Evolutionary conservation across 129 eudicot genomes (phyloP).

Genomic region (Centrapalus pauciflorus): DNA sequence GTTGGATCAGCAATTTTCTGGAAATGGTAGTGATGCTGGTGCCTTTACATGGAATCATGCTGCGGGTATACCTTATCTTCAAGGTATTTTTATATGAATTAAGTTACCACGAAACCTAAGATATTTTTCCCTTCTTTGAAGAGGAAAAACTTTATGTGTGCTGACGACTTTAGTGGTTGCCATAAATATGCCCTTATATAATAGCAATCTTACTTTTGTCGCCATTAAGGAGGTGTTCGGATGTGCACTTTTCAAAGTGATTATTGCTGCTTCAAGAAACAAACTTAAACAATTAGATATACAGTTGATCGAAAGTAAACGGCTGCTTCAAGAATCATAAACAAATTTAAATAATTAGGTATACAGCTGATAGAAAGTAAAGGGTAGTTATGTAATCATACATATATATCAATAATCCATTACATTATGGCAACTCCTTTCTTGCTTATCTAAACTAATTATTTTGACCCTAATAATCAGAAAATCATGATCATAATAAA

Average conservation of each 20-base stretch:
- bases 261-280: no score
- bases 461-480: no score
- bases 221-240: not conserved
- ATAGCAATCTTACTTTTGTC: not conserved
- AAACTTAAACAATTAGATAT: no score
- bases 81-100: slow-evolving; percentile 40
- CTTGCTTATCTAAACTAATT: no score
- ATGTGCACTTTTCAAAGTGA: not conserved
- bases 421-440: no score
- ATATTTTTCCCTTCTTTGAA: not conserved
- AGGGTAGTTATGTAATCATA: no score
- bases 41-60: slow-evolving; percentile 62
- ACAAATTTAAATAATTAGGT: no score
- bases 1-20: slow-evolving; percentile 55
- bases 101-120: not conserved
- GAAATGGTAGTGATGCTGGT: slow-evolving; percentile 41
- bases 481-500: no score
- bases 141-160: not conserved
- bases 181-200: not conserved
- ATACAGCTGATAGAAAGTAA: no score
- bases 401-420: no score
- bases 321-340: no score
- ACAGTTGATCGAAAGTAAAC: no score
- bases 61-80: slow-evolving; percentile 51
- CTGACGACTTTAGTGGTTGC: slow-evolving; percentile 11